Base-by-base conservation (phyloP, 2,329 filamentous ascomycete species). In the Diaporthe australafricana region DNA sequence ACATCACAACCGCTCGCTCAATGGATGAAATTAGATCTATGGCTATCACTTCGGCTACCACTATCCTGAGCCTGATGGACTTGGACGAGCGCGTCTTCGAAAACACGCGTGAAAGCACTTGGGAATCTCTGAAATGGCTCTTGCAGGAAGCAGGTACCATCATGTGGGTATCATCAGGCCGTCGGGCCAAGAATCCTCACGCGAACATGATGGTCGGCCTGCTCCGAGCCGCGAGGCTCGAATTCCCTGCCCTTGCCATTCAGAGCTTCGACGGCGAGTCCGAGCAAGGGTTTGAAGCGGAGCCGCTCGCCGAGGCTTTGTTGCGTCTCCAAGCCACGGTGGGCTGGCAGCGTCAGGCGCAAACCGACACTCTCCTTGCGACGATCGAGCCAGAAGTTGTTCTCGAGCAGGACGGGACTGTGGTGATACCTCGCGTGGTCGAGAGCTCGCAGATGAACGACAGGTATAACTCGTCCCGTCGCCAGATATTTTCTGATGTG, bases 221-320 rank as follows among this genome's bases (percentile, higher is more conserved):
- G 27, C 68, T 70, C 1, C 76, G 78, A 1, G 40, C 68, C 9
- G 25, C 76, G 1, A 20, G 57, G 4, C 56, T 70, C 5, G 78
- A 79, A 70, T 38, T 63, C 1, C 72, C 72, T 0, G 68, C 77
- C 20, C 47, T 79, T 2, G 48, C 50, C 30, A 48, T 77, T n/a
- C 76, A 78, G 55, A 35, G 74, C 32, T n/a, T 79, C 17, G 78
- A 79, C n/a, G 20, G 76, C 27, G 72, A 42, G 12, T 35, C 52
- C 6, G 50, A 16, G 11, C 11, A 32, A 2, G 14, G 3, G 5
- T 40, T 50, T 1, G 57, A 20, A 17, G 27, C 45, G 3, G 20
- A 12, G 14, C n/a, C 25, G 1, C 30, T 76, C 5, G 69, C 67
- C 9, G 71, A 73, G 38, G 38, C 62, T 5, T 50, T 76, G 0